These are phyloP conservation scores for Ophiostoma fasciatum DNA, from an alignment of 2,329 filamentous ascomycete genomes.

Conservation along the genomic window DNA sequence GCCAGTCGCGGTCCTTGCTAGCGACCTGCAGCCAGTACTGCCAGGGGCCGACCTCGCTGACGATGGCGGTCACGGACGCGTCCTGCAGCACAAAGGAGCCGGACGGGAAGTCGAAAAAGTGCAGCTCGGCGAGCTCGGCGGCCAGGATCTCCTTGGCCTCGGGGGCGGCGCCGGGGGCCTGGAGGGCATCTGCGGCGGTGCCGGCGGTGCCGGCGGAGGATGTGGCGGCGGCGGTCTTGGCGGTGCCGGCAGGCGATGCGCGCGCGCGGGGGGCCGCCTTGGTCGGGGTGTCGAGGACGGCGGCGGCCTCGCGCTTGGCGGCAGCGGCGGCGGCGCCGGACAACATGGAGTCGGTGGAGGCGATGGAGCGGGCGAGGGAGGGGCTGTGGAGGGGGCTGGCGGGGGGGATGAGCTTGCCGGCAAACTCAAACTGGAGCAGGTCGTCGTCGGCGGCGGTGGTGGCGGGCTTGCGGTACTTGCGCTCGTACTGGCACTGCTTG, in stretches of 20 bases:
- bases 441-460: conserved; percentile 71
- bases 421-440: conserved; percentile 69
- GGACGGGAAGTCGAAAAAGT: conserved; percentile 81
- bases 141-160: conserved; percentile 57
- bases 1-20: conserved; percentile 62
- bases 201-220: neutral
- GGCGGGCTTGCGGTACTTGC: conserved; percentile 72
- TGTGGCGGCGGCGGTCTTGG: neutral
- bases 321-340: conserved; percentile 33
- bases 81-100: conserved; percentile 78
- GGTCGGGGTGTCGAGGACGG: conserved; percentile 15
- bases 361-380: conserved; percentile 36
- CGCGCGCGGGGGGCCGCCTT: conserved; percentile 13
- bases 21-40: conserved; percentile 88
- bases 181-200: conserved; percentile 15
- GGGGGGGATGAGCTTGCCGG: conserved; percentile 47
- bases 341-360: conserved; percentile 43
- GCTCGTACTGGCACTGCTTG: conserved; percentile 91
- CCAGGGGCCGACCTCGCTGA: conserved; percentile 81
- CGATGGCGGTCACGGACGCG: conserved; percentile 55
- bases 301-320: conserved; percentile 2
- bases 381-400: conserved; percentile 49
- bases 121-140: conserved; percentile 67
- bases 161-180: conserved; percentile 49
- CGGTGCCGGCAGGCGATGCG: neutral